Base-by-base conservation (phyloP, 2,329 filamentous ascomycete species). In the Clarireedia paspali region DNA sequence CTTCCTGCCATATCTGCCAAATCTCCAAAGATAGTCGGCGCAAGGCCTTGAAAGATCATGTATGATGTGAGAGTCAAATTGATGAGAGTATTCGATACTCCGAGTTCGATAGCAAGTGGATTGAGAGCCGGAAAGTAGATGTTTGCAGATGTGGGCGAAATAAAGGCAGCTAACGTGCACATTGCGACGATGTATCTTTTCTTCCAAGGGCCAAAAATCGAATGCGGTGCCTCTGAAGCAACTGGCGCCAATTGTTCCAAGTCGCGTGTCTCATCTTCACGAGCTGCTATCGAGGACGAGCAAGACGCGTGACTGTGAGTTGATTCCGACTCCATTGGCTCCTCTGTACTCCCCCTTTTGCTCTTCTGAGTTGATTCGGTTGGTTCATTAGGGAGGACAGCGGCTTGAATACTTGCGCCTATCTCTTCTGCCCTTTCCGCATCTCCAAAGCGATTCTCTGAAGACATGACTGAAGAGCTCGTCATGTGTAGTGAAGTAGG, bases 41-140 rank as follows among this genome's bases (percentile, higher is more conserved):
- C 75, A 12, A 85, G 68, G 20, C 78, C 82, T 70, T 84, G 82
- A 38, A 85, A 77, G 49, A 85, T 75, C 67, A 68, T 65, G 44
- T 66, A 69, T 20, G 63, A 63, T 6, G 67, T 69, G 10, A 69
- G 59, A 34, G 66, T 68, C 23, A 69, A 50, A 51, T 68, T 69
- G 53, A 69, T 67, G 20, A 65, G 57, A 23, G 63, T 66, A 7
- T 63, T 61, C 6, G 66, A 67, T n/a, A 68, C 63, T 50, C 60
- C 52, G 12, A 69, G 61, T 34, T 68, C 59, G 7, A 38, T 40
- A 30, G 62, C 46, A 10, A 77, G 69, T 15, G 66, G 62, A 39
- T 66, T 66, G 34, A 69, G 56, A n/a, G 66, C 66, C 23, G 66
- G 66, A 17, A 68, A 68, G 36, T 68, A 68, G 12, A 68, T 68